phyloP scores from a whole-genome alignment of 1,284 basidiomycete genomes.

The Leccinum angustisporum region DNA sequence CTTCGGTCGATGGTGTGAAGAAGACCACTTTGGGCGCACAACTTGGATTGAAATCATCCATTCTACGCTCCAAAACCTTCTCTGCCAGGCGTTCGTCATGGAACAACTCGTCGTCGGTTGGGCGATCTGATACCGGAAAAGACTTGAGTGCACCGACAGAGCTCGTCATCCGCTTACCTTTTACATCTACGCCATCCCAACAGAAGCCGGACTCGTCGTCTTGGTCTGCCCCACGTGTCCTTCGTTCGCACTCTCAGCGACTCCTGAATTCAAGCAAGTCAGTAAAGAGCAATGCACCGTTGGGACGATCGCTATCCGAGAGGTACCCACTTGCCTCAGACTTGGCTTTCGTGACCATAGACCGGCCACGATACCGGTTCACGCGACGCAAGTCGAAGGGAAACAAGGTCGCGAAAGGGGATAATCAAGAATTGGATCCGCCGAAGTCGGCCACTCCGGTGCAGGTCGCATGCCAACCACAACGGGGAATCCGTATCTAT shows the following conservation, averaged over 20 bases:
- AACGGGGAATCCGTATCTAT: neutral
- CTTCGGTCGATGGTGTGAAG: conserved; percentile 7
- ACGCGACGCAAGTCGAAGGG: conserved; percentile 18
- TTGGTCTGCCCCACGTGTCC: conserved; percentile 29
- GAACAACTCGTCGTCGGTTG: neutral
- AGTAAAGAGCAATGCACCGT: conserved; percentile 5
- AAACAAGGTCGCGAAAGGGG: neutral
- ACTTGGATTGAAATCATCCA: conserved; percentile 9
- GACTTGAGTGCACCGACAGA: conserved; percentile 15
- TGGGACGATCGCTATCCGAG: conserved; percentile 28
- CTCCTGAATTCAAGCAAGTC: conserved; percentile 1
- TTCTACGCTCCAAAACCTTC: conserved; percentile 9
- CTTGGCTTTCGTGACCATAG: conserved; percentile 30
- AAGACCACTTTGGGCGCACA: neutral
- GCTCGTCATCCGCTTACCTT: conserved; percentile 27
- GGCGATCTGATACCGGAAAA: neutral
- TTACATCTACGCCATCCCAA: conserved; percentile 20
- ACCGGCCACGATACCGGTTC: conserved; percentile 29
- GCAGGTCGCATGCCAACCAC: neutral
- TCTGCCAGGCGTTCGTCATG: conserved; percentile 1
- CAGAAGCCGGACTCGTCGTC: neutral
- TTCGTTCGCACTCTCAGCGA: conserved; percentile 37
- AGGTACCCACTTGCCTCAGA: conserved; percentile 28
- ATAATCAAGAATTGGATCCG: neutral
- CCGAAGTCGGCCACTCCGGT: neutral